Conservation (phyloP, 257 asterid genomes). For the Apocynum venetum region DNA sequence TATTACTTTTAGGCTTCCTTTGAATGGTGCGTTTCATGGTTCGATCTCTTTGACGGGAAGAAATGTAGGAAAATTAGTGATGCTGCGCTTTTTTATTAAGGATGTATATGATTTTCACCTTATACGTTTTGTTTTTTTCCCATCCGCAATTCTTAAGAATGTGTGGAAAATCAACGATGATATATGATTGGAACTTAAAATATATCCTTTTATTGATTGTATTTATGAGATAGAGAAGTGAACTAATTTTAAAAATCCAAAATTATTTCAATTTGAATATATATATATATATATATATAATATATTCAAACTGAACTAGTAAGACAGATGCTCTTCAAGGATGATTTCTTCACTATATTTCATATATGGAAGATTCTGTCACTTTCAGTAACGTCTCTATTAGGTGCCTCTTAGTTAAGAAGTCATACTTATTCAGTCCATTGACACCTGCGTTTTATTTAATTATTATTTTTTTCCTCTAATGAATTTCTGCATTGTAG, state of each 20-base stretch:
- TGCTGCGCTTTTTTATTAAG: neutral
- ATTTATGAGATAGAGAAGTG: neutral
- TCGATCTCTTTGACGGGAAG: neutral
- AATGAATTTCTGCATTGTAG: neutral
- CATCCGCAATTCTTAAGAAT: neutral
- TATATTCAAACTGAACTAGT: too few species aligned
- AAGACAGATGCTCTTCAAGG: neutral
- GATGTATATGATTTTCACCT: neutral
- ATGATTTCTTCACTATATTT: neutral
- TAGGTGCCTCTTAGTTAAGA: neutral
- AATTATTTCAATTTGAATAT: neutral
- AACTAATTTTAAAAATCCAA: neutral
- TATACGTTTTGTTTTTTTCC: neutral
- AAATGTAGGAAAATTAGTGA: neutral
- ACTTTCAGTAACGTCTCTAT: neutral
- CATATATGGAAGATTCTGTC: neutral
- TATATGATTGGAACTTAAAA: neutral
- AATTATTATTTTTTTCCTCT: neutral
- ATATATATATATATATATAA: too few species aligned
- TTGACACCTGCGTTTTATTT: neutral
- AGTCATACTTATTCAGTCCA: neutral
- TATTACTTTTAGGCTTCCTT: neutral
- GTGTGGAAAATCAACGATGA: neutral
- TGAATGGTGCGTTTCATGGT: neutral
- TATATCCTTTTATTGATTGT: neutral